Conservation (phyloP, 2,329 filamentous ascomycete species). For the Colletotrichum paranaense region DNA sequence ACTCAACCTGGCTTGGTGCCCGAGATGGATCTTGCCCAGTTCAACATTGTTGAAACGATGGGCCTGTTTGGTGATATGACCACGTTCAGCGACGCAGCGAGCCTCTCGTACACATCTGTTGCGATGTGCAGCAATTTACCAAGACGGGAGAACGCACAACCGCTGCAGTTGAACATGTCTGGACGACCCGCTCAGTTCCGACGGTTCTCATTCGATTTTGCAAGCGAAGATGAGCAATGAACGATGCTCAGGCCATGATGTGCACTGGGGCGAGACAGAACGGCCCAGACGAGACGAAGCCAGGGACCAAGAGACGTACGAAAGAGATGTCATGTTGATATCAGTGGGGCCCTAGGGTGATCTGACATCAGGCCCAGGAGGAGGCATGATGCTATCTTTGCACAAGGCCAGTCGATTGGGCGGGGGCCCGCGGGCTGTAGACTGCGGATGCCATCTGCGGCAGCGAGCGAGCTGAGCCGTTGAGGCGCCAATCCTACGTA, state of each 20-base stretch:
- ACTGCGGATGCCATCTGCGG: slow-evolving; percentile 30
- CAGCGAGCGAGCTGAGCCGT: slow-evolving; percentile 31
- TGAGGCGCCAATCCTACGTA: slow-evolving; percentile 4
- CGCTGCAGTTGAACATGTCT: slow-evolving; percentile 6
- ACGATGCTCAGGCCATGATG: slow-evolving; percentile 29
- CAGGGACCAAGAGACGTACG: slow-evolving; percentile 12
- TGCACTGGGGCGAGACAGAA: slow-evolving; percentile 17
- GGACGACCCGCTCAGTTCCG: slow-evolving; percentile 15
- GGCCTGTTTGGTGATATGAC: slow-evolving; percentile 22
- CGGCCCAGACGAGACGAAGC: slow-evolving; percentile 10
- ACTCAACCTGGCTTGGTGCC: slow-evolving; percentile 29
- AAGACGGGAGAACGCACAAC: neutral
- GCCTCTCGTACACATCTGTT: slow-evolving; percentile 6
- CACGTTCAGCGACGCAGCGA: slow-evolving; percentile 1
- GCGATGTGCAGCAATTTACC: neutral
- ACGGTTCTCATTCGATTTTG: slow-evolving; percentile 23
- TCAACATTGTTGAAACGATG: slow-evolving; percentile 26
- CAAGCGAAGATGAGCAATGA: slow-evolving; percentile 12
- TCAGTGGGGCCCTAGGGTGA: slow-evolving; percentile 29
- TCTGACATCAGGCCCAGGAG: slow-evolving; percentile 24
- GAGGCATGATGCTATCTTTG: slow-evolving; percentile 29
- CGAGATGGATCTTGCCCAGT: slow-evolving; percentile 22
- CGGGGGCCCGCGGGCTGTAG: neutral
- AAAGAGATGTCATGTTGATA: slow-evolving; percentile 33
- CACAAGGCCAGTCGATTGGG: slow-evolving; percentile 19